A percentile compares a stretch with the other conserved stretches of the same genome.
These are phyloP conservation scores for Ormosia emarginata DNA, from an alignment of 306 rosid species.

Conservation along the genomic window DNA sequence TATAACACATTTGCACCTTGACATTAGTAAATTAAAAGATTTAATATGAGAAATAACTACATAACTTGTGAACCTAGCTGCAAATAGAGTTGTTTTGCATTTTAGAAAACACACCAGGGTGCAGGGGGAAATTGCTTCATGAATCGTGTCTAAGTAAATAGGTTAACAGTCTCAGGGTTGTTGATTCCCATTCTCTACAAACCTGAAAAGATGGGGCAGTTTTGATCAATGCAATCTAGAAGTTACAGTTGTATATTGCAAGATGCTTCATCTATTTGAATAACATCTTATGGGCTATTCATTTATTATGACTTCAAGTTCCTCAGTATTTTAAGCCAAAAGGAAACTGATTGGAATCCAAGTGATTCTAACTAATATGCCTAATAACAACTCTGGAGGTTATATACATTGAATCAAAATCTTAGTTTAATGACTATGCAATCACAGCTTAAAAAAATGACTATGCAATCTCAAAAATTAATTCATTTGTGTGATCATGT, in stretches of 20 bases:
- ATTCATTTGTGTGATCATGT: not conserved
- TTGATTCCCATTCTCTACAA: slow-evolving; percentile 94
- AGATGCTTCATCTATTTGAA: not conserved
- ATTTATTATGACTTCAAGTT: not conserved
- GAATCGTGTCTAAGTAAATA: not conserved
- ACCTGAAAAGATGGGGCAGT: slow-evolving; percentile 52
- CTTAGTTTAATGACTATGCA: not conserved
- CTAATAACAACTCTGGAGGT: not conserved
- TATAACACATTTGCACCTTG: not conserved
- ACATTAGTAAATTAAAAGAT: not conserved
- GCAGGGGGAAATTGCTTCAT: not conserved
- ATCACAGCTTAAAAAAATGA: not conserved
- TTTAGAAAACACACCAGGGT: not conserved
- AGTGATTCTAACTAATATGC: not conserved
- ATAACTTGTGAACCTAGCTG: not conserved
- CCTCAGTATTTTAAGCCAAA: not conserved
- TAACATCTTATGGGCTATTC: not conserved
- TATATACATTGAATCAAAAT: not conserved
- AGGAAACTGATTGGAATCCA: not conserved
- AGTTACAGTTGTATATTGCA: not conserved
- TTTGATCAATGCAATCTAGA: slow-evolving; percentile 6
- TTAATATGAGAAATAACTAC: not conserved
- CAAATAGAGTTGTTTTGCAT: not conserved
- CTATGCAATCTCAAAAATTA: not conserved
- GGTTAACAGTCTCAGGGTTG: slow-evolving; percentile 42